phyloP scores from a whole-genome alignment of 129 eudicot genomes.

The Rutidosis leptorrhynchoides region DNA sequence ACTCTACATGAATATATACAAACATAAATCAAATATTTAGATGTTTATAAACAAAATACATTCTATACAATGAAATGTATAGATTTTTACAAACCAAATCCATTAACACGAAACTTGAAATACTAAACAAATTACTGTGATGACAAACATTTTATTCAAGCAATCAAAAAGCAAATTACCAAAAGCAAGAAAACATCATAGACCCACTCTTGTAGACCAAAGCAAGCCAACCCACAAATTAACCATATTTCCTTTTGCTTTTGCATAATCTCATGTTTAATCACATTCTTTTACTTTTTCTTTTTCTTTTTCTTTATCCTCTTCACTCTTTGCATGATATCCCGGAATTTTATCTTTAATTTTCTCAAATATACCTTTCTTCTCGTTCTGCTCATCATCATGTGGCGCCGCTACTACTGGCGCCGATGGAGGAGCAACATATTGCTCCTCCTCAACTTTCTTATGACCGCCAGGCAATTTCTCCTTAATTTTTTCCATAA shows the following conservation, averaged over 20 bases:
- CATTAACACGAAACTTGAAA: conserved; percentile 25
- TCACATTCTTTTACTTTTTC: conserved; percentile 45
- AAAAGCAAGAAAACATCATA: conserved; percentile 21
- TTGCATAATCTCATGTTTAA: conserved; percentile 15
- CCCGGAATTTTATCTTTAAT: conserved; percentile 93
- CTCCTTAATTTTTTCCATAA: conserved; percentile 77
- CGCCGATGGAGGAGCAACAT: conserved; percentile 26
- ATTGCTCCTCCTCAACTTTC: conserved; percentile 50
- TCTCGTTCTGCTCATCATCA: conserved; percentile 50
- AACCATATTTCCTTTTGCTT: conserved; percentile 21
- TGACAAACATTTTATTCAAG: conserved; percentile 15
- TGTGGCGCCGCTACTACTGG: conserved; percentile 26
- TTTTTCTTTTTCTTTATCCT: conserved; percentile 58
- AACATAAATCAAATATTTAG: neutral
- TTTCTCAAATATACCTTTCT: conserved; percentile 81
- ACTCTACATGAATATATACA: neutral
- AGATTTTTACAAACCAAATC: conserved; percentile 20
- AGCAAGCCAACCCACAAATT: conserved; percentile 34
- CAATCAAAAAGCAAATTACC: neutral
- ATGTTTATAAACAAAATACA: conserved; percentile 20
- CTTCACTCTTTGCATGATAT: conserved; percentile 62
- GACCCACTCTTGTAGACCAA: conserved; percentile 22
- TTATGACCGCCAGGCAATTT: conserved; percentile 69
- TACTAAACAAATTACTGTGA: conserved; percentile 17
- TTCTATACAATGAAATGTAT: conserved; percentile 28